Percentiles rank a stretch among this genome's conserved stretches.
Conservation (phyloP, 805 yeast genomes). For the Wickerhamiella sergipiensis region DNA sequence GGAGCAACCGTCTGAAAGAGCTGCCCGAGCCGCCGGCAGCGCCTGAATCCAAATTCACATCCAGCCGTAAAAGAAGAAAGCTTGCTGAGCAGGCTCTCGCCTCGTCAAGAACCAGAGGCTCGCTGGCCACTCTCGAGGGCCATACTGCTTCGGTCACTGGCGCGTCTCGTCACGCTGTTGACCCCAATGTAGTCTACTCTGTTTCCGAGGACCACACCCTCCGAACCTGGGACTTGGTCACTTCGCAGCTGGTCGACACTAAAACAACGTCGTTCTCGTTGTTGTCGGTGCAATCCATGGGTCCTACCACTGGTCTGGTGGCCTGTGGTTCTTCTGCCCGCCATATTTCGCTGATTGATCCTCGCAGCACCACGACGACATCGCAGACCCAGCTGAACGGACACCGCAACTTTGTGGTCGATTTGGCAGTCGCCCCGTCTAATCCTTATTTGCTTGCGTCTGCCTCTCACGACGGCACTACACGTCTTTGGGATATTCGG, state of each 20-base stretch:
- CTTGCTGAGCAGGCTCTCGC: constrained; percentile 59
- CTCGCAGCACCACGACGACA: constrained; percentile 51
- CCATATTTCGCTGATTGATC: constrained; percentile 88
- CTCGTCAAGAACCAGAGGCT: constrained; percentile 65
- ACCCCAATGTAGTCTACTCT: constrained; percentile 75
- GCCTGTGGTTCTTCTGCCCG: constrained; percentile 98
- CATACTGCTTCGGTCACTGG: constrained; percentile 83
- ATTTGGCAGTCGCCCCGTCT: constrained; percentile 58
- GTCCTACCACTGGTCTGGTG: constrained; percentile 46
- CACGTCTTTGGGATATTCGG: constrained; percentile 89
- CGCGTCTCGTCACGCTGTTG: constrained; percentile 58
- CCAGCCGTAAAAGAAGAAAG: constrained; percentile 80
- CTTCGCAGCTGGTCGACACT: constrained; percentile 74
- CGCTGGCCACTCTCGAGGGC: constrained; percentile 63
- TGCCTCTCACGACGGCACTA: constrained; percentile 94
- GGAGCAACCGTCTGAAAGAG: constrained; percentile 81
- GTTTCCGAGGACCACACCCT: constrained; percentile 93
- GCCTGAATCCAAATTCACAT: constrained; percentile 37
- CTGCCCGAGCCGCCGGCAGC: constrained; percentile 41
- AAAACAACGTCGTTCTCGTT: constrained; percentile 76
- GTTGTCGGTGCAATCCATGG: constrained; percentile 57
- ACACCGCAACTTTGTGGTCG: constrained; percentile 81
- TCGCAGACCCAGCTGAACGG: constrained; percentile 66
- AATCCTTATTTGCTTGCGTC: constrained; percentile 75
- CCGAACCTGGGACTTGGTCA: constrained; percentile 91